Percentiles rank a stretch among this genome's conserved stretches.
Evolutionary conservation across 352 stramenopile species (phyloP).

Genomic region (Aphanomyces euteiches): DNA sequence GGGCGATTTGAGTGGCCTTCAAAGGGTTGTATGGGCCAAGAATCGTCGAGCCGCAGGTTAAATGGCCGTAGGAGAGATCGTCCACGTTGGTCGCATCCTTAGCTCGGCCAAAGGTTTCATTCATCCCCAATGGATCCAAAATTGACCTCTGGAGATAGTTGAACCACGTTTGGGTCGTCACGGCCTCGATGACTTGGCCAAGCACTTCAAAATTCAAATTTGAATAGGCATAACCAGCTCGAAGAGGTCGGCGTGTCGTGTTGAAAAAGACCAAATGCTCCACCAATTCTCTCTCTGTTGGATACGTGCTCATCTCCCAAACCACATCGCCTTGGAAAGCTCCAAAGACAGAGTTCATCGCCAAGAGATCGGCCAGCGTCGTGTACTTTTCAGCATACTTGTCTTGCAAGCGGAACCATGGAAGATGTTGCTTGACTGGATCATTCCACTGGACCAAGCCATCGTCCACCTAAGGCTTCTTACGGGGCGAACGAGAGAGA

Average conservation of each 20-base stretch:
- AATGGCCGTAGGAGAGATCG: constrained; percentile 45
- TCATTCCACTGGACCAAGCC: constrained; percentile 49
- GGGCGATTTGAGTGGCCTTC: background rate
- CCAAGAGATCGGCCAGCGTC: constrained; percentile 49
- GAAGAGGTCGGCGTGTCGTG: constrained; percentile 43
- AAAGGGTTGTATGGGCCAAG: constrained; percentile 47
- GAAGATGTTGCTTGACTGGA: constrained; percentile 51
- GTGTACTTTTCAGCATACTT: constrained; percentile 52
- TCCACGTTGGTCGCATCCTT: constrained; percentile 34
- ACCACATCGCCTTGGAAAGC: constrained; percentile 6
- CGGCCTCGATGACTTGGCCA: constrained; percentile 50
- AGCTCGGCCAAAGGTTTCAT: constrained; percentile 46
- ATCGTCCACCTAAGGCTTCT: constrained; percentile 39
- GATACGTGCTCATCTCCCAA: constrained; percentile 39
- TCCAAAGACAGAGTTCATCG: constrained; percentile 49
- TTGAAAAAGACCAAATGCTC: constrained; percentile 39
- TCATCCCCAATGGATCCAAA: constrained; percentile 56
- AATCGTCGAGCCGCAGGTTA: constrained; percentile 41
- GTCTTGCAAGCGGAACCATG: constrained; percentile 50
- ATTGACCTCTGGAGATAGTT: constrained; percentile 46
- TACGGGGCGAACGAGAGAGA: background rate
- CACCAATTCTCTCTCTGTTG: constrained; percentile 42
- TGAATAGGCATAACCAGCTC: constrained; percentile 50
- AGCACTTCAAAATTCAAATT: constrained; percentile 62
- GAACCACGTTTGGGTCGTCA: constrained; percentile 47